Conservation (phyloP, 2,329 filamentous ascomycete genomes). For the Colletotrichum sp. region DNA sequence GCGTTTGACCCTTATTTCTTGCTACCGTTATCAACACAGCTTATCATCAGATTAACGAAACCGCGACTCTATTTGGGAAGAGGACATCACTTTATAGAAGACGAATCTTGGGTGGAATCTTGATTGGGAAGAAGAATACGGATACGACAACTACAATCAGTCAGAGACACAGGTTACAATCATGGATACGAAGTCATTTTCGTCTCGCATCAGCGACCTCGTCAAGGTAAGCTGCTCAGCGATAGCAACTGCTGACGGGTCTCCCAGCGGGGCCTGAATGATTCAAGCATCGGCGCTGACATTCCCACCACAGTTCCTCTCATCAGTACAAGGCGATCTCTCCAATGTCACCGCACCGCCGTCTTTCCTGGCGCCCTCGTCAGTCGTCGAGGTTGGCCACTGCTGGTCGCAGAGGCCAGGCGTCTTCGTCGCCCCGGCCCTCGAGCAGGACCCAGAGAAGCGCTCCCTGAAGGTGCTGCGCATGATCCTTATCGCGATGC, state of each 20-base stretch:
- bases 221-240: constrained; percentile 13
- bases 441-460: constrained; percentile 45
- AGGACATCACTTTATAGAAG: not conserved
- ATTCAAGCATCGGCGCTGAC: not conserved
- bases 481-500: constrained; percentile 51
- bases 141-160: not conserved
- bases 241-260: not conserved
- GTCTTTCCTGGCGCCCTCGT: constrained; percentile 52
- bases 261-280: not conserved
- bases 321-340: constrained; percentile 50
- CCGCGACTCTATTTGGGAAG: not conserved
- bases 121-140: not conserved
- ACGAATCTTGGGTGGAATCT: not conserved
- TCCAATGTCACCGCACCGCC: constrained; percentile 57
- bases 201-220: constrained; percentile 22
- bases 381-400: constrained; percentile 56
- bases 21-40: not conserved
- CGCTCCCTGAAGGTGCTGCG: constrained; percentile 52
- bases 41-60: not conserved
- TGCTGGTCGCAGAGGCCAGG: constrained; percentile 55
- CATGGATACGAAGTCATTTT: constrained; percentile 21
- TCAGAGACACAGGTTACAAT: not conserved
- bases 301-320: constrained; percentile 14
- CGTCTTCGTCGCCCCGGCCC: constrained; percentile 52
- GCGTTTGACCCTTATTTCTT: not conserved